Base-by-base conservation (phyloP, 192 early-diverging fungal species). In the Kappamyces sp. region DNA sequence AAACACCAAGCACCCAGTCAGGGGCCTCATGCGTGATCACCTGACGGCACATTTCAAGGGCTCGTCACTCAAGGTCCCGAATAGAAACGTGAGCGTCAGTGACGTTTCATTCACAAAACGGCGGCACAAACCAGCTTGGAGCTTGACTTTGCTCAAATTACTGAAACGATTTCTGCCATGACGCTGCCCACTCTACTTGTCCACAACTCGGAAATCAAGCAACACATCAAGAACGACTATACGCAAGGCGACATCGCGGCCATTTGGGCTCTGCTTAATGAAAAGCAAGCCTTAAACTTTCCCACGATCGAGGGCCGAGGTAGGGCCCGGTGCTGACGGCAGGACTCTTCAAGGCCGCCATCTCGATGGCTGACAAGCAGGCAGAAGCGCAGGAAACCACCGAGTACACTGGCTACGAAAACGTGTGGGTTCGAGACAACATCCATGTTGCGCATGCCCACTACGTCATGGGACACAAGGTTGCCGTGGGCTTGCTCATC, bases 351-450 rank as follows among this genome's bases (percentile, higher is more conserved):
- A 71, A 52, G 53, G 69, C 69, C 50, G 69, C 69, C 44, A 13
- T 49, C 23, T 59, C 57, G 8, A 42, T 46, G 9, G 34, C 34
- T n/a, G 64, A 67, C 40, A 31, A 34, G 13, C 62, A 53, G 15
- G 62, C 34, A 15, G 49, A 57, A 35, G 10, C 51, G 10, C 12
- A n/a, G 13, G 13, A 52, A 33, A 23, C 23, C 23, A 55, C 51
- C 9, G 58, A 49, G 36, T 70, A 70, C 61, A 70, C 69, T 55
- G 69, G 69, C 12, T 70, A 70, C 44, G 67, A 71, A 38, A 71
- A 70, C 47, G 51, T 63, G 8, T 70, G 69, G 69, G 69, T 70
- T 37, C 51, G 69, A 23, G 69, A 70, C 47, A 70, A 71, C 8
- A 70, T 70, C 35, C 69, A 70, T 58, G 47, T 70, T 33, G 66